Base-by-base conservation (phyloP, 257 asterid genomes). In the Nicotiana obtusifolia region DNA sequence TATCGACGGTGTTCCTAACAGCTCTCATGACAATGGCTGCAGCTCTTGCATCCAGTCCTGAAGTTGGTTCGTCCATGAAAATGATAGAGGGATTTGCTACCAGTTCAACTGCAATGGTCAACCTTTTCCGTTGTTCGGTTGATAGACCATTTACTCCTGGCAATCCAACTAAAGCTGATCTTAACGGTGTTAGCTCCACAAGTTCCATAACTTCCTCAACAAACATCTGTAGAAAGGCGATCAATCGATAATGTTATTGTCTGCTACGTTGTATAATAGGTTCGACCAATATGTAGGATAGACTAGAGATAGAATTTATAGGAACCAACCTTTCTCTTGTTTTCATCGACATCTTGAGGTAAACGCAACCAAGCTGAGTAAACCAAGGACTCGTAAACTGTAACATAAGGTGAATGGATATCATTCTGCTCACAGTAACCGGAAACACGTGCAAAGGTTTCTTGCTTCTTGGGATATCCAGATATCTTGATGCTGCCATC, bases 21-120 rank as follows among this genome's bases (percentile, higher is more conserved):
- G 96, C 81, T 84, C 96, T 88, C 92, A 91, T 90, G 28, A 91
- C 94, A 35, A 91, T 89, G 10, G 91, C 92, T 71, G 93, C 96
- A 31, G 96, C 92, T 87, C 96, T 84, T n/a, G 96, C 96, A 77
- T 90, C 96, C 2, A 91, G 86, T 30, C 96, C 92, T 11, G 96
- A 89, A 13, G 94, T 91, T 7, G 96, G 96, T 61, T 90, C 96
- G 5, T 91, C 96, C 96, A 91, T 90, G 88, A 91, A 91, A 81
- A 91, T 91, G 19, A 91, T 89, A 1, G 96, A 91, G 5, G 95
- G 96, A 64, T 91, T 91, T 1, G 93, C 91, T 30, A 91, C 96
- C 11, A 91, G 85, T 89, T 91, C 92, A 5, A 90, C 94, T 49
- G 91, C 96, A 19, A 91, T 88, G 1, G 97, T 92, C 17, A 92